These are phyloP conservation scores for Crithidia thermophila DNA, from an alignment of 208 protist species.

Conservation along the genomic window DNA sequence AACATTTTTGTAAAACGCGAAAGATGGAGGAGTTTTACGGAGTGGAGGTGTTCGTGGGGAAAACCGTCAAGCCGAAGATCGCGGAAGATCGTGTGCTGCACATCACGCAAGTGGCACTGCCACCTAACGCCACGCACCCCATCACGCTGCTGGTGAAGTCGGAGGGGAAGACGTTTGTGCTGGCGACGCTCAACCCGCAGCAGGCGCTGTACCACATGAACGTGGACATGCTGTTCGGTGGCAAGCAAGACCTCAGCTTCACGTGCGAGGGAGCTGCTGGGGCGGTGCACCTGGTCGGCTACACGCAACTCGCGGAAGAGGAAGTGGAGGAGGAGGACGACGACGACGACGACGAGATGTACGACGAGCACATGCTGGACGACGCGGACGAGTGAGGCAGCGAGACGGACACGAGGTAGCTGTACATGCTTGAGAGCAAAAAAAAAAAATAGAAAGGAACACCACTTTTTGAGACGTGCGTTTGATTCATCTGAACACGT, in stretches of 20 bases:
- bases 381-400: not conserved
- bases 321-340: slow-evolving; percentile 40
- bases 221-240: slow-evolving; percentile 69
- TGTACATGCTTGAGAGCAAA: too few species aligned
- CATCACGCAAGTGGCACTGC: slow-evolving; percentile 70
- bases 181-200: slow-evolving; percentile 79
- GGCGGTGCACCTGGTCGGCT: slow-evolving; percentile 74
- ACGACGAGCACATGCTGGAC: slow-evolving; percentile 29
- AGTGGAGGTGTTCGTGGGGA: slow-evolving; percentile 63
- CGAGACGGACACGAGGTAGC: too few species aligned
- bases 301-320: slow-evolving; percentile 60
- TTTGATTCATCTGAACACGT: too few species aligned
- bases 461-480: too few species aligned
- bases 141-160: slow-evolving; percentile 48
- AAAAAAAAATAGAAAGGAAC: not conserved
- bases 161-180: slow-evolving; percentile 52
- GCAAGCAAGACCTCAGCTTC: slow-evolving; percentile 48
- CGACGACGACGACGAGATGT: slow-evolving; percentile 39
- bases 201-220: slow-evolving; percentile 56
- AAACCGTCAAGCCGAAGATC: slow-evolving; percentile 61
- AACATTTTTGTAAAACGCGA: not conserved
- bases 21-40: slow-evolving; percentile 84
- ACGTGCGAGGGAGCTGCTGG: slow-evolving; percentile 45
- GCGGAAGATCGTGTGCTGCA: slow-evolving; percentile 62
- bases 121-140: slow-evolving; percentile 45